Evolutionary conservation across 2,329 filamentous ascomycete genomes (phyloP), one percentile per base, ranked within the genome.

Genomic region (Xylaria sp.): DNA sequence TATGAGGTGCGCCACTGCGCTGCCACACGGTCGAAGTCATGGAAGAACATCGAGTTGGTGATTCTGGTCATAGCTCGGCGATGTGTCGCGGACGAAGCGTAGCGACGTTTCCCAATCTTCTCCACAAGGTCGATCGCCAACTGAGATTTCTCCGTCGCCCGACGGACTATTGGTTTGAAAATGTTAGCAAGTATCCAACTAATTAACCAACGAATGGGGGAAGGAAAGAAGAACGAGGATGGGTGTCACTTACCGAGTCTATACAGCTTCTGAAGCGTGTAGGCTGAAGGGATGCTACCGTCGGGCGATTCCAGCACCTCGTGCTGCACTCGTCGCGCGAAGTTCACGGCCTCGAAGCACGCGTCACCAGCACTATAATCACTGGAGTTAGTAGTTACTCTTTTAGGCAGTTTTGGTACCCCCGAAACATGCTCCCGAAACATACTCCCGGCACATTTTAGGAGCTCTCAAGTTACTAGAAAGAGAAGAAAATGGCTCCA

Each of bases 171-270:
- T n/a, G n/a, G n/a, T n/a, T n/a, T 34, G 32, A 4, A 34, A 34
- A 34, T 9, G 32, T 34, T 34, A 34, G 32, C 9, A 34, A 34
- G 4, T 34, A 9, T 34, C 32, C 9, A 4, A 9, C 32, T 34
- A 34, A 9, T 9, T 34, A 34, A 9, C 9, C 4, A 4, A 4
- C 32, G 4, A 21, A 58, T 2, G 1, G 19, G 9, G 27, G 32
- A 17, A 9, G 17, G 1, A 51, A 42, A 27, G 36, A 21, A 19
- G 7, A 36, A 30, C 19, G n/a, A 1, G 17, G 12, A 34, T 34
- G 9, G 32, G 32, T 4, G 32, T 4, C 14, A 66, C 64, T 61
- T 58, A 66, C 64, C 32, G 11, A 66, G 11, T 53, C 42, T 27
- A 14, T 39, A 32, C 5, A 63, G 14, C 14, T 53, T 54, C 17